Conservation (phyloP, 2,329 filamentous ascomycete genomes). For the Leptographium wingfieldii region DNA sequence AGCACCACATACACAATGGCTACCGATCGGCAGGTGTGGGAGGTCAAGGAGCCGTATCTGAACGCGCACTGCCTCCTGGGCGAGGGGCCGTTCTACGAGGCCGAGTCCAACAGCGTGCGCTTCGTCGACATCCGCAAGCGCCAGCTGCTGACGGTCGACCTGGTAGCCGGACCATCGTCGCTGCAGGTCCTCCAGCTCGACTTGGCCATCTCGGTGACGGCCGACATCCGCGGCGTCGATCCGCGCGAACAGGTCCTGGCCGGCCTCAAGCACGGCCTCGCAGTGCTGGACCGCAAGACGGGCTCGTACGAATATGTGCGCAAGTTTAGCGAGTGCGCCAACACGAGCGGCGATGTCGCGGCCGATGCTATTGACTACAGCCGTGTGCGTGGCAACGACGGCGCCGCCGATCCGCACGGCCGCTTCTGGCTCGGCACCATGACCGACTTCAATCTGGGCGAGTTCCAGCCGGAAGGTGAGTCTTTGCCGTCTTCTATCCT, state of each 20-base stretch:
- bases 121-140: constrained; percentile 76
- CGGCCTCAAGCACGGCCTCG: constrained; percentile 70
- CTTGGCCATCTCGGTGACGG: constrained; percentile 52
- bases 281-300: constrained; percentile 55
- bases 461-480: constrained; percentile 48
- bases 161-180: constrained; percentile 49
- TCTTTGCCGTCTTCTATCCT: background rate
- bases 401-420: constrained; percentile 65
- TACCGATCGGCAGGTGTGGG: constrained; percentile 32
- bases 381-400: constrained; percentile 64
- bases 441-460: constrained; percentile 54
- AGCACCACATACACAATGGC: background rate
- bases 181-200: constrained; percentile 47
- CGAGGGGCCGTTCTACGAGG: constrained; percentile 65
- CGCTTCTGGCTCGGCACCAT: constrained; percentile 79
- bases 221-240: constrained; percentile 59
- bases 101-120: constrained; percentile 50
- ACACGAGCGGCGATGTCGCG: background rate
- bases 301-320: constrained; percentile 41
- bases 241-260: constrained; percentile 55
- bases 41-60: constrained; percentile 42
- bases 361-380: constrained; percentile 24
- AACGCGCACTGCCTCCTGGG: constrained; percentile 53
- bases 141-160: constrained; percentile 58
- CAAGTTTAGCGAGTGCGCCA: constrained; percentile 28